Evolutionary conservation across 1,284 basidiomycete genomes (phyloP).

Genomic region (Naganishia cerealis): DNA sequence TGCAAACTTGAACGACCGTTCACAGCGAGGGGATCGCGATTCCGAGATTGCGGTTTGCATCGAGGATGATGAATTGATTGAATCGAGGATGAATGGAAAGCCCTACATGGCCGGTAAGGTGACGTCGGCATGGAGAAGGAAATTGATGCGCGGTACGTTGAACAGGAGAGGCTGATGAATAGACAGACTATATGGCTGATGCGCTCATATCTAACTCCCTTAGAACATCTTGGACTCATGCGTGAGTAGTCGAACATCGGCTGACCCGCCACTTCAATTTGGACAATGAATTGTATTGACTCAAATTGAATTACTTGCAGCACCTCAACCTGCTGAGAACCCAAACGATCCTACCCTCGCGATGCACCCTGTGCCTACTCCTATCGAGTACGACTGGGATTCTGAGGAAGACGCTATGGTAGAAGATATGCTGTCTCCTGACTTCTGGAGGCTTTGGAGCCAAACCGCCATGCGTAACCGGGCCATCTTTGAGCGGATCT

Average conservation of each 20-base stretch:
- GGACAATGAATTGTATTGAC: neutral
- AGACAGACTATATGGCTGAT: slow-evolving; percentile 63
- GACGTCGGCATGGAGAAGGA: slow-evolving; percentile 48
- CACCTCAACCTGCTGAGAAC: slow-evolving; percentile 42
- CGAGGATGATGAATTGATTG: slow-evolving; percentile 78
- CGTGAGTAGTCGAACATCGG: slow-evolving; percentile 58
- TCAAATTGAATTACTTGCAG: neutral
- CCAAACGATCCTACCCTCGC: slow-evolving; percentile 58
- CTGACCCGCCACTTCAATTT: neutral
- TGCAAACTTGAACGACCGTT: slow-evolving; percentile 67
- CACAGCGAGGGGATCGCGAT: slow-evolving; percentile 75
- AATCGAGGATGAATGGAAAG: slow-evolving; percentile 74
- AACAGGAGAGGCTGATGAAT: slow-evolving; percentile 51
- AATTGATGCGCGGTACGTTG: slow-evolving; percentile 48
- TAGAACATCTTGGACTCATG: slow-evolving; percentile 84
- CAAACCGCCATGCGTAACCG: slow-evolving; percentile 75
- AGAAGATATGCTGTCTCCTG: slow-evolving; percentile 72
- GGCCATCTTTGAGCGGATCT: slow-evolving; percentile 62
- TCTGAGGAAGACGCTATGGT: slow-evolving; percentile 66
- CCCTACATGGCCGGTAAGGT: slow-evolving; percentile 53
- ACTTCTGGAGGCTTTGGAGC: slow-evolving; percentile 65
- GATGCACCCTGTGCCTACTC: slow-evolving; percentile 74
- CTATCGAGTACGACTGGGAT: slow-evolving; percentile 67
- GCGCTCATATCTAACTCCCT: slow-evolving; percentile 44
- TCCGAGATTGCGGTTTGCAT: slow-evolving; percentile 88